Conservation (phyloP, 2,329 filamentous ascomycete species). For the Hypomyces perniciosus region DNA sequence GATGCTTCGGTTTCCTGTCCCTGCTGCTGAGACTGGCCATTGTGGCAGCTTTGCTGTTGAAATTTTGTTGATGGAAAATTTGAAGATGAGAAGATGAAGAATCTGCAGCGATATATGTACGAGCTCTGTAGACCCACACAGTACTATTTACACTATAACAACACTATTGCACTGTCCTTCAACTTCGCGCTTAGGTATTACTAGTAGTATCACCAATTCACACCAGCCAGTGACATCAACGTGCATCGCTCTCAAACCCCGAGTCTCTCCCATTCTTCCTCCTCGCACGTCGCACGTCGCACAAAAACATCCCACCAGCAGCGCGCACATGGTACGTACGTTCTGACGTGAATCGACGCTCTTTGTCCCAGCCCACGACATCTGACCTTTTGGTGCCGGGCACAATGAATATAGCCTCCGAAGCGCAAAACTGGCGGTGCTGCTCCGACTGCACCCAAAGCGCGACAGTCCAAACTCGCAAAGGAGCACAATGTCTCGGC, state of each 20-base stretch:
- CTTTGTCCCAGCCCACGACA: neutral
- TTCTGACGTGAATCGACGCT: neutral
- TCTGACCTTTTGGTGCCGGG: neutral
- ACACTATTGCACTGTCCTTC: constrained; percentile 13
- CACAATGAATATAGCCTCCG: constrained; percentile 37
- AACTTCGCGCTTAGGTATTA: constrained; percentile 3
- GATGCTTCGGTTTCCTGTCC: too few species aligned
- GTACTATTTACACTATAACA: rapidly evolving
- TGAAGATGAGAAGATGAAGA: too few species aligned
- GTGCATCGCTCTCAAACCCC: constrained; percentile 2
- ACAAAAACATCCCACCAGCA: neutral
- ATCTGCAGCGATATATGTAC: too few species aligned
- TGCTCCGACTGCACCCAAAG: constrained; percentile 26
- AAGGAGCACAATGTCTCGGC: constrained; percentile 84
- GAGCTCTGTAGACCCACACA: neutral
- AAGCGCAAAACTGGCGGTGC: constrained; percentile 42
- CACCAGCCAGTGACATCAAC: constrained; percentile 17
- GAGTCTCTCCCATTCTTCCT: neutral
- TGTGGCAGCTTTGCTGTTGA: too few species aligned
- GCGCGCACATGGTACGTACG: neutral
- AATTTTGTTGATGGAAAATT: too few species aligned
- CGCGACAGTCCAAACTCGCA: constrained; percentile 77
- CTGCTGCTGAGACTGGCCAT: too few species aligned
- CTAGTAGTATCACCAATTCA: neutral
- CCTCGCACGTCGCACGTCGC: neutral